phyloP scores from a whole-genome alignment of 78 protist genomes.

The Protostelium mycophagum region DNA sequence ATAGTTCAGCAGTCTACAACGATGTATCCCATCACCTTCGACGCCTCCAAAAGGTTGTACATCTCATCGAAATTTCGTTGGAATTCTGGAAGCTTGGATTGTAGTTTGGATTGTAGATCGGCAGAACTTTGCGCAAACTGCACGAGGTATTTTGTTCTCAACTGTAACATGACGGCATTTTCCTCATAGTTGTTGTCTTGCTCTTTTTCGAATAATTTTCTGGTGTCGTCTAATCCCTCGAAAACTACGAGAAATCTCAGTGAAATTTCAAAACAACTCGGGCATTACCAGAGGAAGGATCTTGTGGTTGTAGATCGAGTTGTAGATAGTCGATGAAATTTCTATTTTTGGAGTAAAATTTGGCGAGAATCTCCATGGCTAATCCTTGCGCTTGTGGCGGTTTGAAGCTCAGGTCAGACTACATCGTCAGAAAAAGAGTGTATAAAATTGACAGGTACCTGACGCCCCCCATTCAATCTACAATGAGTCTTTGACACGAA shows the following conservation, averaged over 20 bases:
- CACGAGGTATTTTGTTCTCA: constrained; percentile 3
- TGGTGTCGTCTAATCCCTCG: constrained; percentile 21
- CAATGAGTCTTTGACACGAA: background rate
- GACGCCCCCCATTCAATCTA: background rate
- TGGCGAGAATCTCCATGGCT: background rate
- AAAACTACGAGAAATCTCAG: too few relatives aligned
- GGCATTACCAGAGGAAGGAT: background rate
- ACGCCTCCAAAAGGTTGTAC: background rate
- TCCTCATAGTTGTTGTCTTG: constrained; percentile 46
- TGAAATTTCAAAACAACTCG: too few relatives aligned
- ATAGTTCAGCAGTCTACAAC: background rate
- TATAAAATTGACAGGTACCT: too few relatives aligned
- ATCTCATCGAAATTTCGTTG: background rate
- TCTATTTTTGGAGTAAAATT: background rate
- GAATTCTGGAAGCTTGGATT: background rate
- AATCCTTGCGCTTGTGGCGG: background rate
- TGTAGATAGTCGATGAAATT: background rate
- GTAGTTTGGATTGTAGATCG: background rate
- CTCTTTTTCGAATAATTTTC: constrained; percentile 49
- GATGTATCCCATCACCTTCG: background rate
- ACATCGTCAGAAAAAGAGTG: too few relatives aligned
- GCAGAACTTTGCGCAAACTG: background rate
- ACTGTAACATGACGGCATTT: constrained; percentile 18
- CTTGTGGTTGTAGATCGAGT: background rate
- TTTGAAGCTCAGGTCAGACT: background rate